Percentiles rank a stretch among this genome's conserved stretches.
Conservation (phyloP, 176 grass and related monocot genomes). For the Oryza longistaminata region DNA sequence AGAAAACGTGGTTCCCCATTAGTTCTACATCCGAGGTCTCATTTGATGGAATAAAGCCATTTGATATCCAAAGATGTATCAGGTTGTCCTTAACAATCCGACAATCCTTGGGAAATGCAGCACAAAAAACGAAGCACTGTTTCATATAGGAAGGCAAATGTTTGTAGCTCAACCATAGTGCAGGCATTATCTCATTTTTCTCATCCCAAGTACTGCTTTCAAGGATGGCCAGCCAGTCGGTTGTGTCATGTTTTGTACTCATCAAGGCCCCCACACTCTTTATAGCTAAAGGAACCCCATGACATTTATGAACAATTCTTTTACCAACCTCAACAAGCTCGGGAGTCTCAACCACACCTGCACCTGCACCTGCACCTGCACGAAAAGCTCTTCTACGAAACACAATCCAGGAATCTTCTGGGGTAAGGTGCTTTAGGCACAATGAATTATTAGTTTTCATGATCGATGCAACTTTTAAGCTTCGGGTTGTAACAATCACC, state of each 20-base stretch:
- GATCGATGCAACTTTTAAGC: no score
- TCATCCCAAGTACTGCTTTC: not conserved
- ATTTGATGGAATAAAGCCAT: constrained; percentile 21
- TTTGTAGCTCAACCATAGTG: not conserved
- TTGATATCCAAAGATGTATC: constrained; percentile 16
- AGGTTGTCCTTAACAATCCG: not conserved
- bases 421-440: no score
- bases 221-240: not conserved
- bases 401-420: no score
- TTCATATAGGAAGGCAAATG: not conserved
- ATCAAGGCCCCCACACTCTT: no score
- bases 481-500: not conserved
- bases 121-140: constrained; percentile 29
- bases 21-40: not conserved
- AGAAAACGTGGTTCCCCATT: not conserved
- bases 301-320: no score
- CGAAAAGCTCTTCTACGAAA: no score
- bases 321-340: no score
- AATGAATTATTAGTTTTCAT: no score
- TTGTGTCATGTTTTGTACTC: not conserved
- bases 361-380: no score
- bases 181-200: no score
- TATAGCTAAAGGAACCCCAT: no score
- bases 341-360: no score
- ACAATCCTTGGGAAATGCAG: not conserved